Evolutionary conservation across 345 rosid species (phyloP).

Genomic region (Pistacia integerrima): DNA sequence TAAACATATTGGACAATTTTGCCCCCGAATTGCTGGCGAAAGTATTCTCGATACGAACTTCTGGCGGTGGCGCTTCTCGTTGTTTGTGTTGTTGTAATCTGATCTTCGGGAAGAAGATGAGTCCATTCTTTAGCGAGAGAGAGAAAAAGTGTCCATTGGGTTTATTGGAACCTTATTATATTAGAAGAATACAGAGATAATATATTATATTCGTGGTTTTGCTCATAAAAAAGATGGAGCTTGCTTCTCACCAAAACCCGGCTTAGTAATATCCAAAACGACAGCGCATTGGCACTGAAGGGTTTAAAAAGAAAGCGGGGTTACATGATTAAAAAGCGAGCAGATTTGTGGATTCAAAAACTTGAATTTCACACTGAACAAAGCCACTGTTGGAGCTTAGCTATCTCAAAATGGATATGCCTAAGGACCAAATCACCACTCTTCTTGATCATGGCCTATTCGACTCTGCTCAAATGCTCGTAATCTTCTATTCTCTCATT

Average conservation of each 20-base stretch:
- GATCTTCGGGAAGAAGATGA: constrained; percentile 5
- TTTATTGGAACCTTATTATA: no score
- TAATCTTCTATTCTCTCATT: constrained; percentile 25
- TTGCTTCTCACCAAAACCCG: no score
- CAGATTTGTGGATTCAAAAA: not conserved
- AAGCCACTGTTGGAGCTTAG: not conserved
- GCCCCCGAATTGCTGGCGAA: constrained; percentile 41
- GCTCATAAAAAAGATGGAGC: no score
- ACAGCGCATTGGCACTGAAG: not conserved
- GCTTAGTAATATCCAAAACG: not conserved
- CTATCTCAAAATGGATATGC: constrained; percentile 61
- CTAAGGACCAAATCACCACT: constrained; percentile 76
- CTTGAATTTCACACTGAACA: not conserved
- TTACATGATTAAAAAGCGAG: not conserved
- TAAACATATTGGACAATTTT: constrained; percentile 68
- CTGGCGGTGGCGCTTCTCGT: constrained; percentile 23
- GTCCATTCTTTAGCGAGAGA: not conserved
- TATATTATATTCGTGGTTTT: no score
- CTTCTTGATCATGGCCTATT: constrained; percentile 79
- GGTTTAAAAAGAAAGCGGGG: constrained; percentile 6
- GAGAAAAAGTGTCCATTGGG: not conserved
- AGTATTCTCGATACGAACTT: constrained; percentile 37
- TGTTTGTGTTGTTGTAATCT: not conserved
- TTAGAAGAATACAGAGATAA: no score
- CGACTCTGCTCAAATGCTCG: constrained; percentile 85